A percentile compares a stretch with the other conserved stretches of the same genome.
Evolutionary conservation across 495 filamentous ascomycete genomes (phyloP).

Genomic region (Rhypophila decipiens): DNA sequence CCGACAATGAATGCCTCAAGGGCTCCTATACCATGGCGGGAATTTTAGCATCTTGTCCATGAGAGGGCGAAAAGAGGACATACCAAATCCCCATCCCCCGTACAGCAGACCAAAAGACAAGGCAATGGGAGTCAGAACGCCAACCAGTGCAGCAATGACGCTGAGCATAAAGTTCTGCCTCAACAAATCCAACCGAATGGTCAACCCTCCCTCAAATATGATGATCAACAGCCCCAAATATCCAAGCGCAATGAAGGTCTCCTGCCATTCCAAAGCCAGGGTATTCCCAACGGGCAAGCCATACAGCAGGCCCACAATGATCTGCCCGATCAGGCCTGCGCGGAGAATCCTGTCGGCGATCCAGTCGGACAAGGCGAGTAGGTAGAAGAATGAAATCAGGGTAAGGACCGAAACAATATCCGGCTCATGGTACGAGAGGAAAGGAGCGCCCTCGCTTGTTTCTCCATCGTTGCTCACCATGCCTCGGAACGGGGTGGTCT

Average conservation of each 20-base stretch:
- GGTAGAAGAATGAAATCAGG: slow-evolving; percentile 57
- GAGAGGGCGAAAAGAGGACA: background rate
- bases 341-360: slow-evolving; percentile 56
- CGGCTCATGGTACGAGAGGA: slow-evolving; percentile 20
- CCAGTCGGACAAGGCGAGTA: slow-evolving; percentile 54
- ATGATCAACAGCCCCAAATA: slow-evolving; percentile 71
- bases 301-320: slow-evolving; percentile 66
- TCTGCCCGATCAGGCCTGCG: slow-evolving; percentile 65
- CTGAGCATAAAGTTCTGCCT: slow-evolving; percentile 56
- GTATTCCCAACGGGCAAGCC: slow-evolving; percentile 51
- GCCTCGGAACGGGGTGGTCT: too few relatives aligned
- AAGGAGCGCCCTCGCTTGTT: slow-evolving; percentile 5
- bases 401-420: slow-evolving; percentile 43
- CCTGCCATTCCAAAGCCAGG: slow-evolving; percentile 46
- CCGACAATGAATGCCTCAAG: slow-evolving; percentile 69
- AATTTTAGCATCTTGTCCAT: slow-evolving; percentile 6
- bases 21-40: slow-evolving; percentile 27
- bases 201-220: slow-evolving; percentile 70
- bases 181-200: slow-evolving; percentile 53
- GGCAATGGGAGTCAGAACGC: slow-evolving; percentile 58
- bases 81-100: slow-evolving; percentile 16
- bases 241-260: slow-evolving; percentile 59
- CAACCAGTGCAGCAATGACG: slow-evolving; percentile 54
- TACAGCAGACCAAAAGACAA: slow-evolving; percentile 57
- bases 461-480: background rate